Evolutionary conservation across 805 yeast species (phyloP).

Genomic region (Starmerella apicola): DNA sequence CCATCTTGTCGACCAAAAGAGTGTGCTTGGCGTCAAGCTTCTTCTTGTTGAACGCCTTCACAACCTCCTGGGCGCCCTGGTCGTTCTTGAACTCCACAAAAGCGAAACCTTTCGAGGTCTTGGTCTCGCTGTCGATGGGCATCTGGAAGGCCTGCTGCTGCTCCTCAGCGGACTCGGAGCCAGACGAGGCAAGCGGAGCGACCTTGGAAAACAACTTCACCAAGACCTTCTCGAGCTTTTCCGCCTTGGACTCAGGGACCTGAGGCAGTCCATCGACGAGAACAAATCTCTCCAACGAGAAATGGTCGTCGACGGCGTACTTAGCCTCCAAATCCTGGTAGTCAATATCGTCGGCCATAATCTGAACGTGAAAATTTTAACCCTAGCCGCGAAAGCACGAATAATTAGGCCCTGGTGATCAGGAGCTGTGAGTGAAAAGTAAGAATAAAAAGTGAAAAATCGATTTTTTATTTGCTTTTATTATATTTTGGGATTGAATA

Average conservation of each 20-base stretch:
- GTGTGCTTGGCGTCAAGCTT: constrained; percentile 90
- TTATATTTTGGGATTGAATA: too few relatives aligned
- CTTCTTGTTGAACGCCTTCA: constrained; percentile 71
- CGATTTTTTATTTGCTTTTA: too few relatives aligned
- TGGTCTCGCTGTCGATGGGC: constrained; percentile 52
- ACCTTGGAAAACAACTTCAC: constrained; percentile 64
- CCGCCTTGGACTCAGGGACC: constrained; percentile 81
- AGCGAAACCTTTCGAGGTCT: constrained; percentile 66
- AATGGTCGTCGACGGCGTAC: constrained; percentile 47
- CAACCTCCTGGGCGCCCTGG: constrained; percentile 62
- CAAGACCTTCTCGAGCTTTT: constrained; percentile 72
- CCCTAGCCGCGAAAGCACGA: not conserved
- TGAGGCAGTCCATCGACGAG: constrained; percentile 93
- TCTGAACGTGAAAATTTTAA: not conserved
- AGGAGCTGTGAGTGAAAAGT: too few relatives aligned
- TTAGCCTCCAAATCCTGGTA: constrained; percentile 76
- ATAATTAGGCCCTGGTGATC: too few relatives aligned
- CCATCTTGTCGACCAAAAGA: constrained; percentile 65
- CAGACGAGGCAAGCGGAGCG: constrained; percentile 46
- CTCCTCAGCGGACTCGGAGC: constrained; percentile 37
- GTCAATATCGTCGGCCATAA: constrained; percentile 32
- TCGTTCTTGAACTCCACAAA: constrained; percentile 69
- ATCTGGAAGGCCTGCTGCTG: constrained; percentile 38
- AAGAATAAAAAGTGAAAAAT: too few relatives aligned
- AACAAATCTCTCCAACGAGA: constrained; percentile 61